These are phyloP conservation scores for Kentomonas sorsogonicus DNA, from an alignment of 208 protist genomes.

Conservation along the genomic window DNA sequence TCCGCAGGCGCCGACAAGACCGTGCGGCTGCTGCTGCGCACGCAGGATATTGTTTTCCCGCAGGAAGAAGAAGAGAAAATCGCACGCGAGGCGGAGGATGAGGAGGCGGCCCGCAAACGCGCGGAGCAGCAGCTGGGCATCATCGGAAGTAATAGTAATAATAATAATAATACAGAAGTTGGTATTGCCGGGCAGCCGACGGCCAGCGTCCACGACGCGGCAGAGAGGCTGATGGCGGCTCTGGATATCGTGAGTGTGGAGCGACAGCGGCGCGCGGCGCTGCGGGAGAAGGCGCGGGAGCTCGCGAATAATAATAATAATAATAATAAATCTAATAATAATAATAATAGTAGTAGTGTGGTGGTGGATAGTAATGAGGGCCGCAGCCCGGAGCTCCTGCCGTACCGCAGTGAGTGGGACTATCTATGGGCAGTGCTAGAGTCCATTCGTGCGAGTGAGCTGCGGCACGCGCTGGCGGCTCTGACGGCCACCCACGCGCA, in stretches of 20 bases:
- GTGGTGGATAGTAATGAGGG: too few relatives aligned
- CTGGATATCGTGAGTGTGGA: constrained; percentile 81
- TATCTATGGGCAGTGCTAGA: constrained; percentile 82
- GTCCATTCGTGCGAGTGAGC: constrained; percentile 71
- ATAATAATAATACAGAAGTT: constrained; percentile 58
- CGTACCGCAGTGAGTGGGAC: constrained; percentile 66
- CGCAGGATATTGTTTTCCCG: constrained; percentile 86
- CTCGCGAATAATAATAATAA: too few relatives aligned
- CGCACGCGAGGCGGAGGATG: constrained; percentile 85
- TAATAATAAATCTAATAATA: too few relatives aligned
- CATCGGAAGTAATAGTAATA: constrained; percentile 12
- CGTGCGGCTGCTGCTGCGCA: constrained; percentile 79
- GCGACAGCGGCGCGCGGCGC: constrained; percentile 57
- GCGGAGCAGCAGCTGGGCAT: constrained; percentile 52
- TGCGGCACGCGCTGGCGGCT: constrained; percentile 71
- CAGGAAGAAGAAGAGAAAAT: constrained; percentile 82
- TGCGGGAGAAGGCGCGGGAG: constrained; percentile 40
- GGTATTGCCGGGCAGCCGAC: constrained; percentile 68
- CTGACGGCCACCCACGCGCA: constrained; percentile 83
- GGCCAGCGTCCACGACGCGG: constrained; percentile 55
- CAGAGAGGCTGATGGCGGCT: constrained; percentile 83
- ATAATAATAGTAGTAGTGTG: too few relatives aligned
- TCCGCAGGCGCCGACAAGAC: constrained; percentile 72
- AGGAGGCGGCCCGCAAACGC: constrained; percentile 59
- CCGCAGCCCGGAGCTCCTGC: constrained; percentile 57